A percentile compares a stretch with the other conserved stretches of the same genome.
These are phyloP conservation scores for Puccinellia tenuiflora DNA, from an alignment of 176 grass and related monocot species.

Conservation along the genomic window DNA sequence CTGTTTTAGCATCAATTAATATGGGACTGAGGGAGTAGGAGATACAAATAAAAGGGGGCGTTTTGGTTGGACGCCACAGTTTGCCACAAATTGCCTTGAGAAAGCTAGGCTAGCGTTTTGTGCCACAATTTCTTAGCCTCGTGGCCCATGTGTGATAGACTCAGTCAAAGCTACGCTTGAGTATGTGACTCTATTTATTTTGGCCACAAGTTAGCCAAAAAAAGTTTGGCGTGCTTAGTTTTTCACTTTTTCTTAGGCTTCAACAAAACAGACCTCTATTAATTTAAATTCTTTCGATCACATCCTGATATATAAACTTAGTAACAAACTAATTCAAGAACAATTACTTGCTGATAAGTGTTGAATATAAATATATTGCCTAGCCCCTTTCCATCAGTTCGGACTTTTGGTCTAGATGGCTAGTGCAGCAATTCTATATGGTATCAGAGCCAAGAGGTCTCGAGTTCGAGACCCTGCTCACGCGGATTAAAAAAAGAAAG, in stretches of 20 bases:
- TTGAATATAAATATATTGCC: too few relatives aligned
- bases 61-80: neutral
- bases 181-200: neutral
- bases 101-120: neutral
- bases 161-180: neutral
- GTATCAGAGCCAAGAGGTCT: too few relatives aligned
- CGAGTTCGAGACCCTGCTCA: too few relatives aligned
- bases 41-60: too few relatives aligned
- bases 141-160: neutral
- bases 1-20: too few relatives aligned
- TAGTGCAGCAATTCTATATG: too few relatives aligned
- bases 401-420: too few relatives aligned
- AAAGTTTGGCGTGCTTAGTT: neutral
- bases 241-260: neutral
- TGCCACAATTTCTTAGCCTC: neutral
- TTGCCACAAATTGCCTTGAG: neutral
- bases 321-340: conserved; percentile 1
- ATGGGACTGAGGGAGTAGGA: too few relatives aligned
- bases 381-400: too few relatives aligned
- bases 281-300: neutral
- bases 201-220: neutral
- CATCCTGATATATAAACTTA: conserved; percentile 7
- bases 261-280: neutral
- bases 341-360: neutral
- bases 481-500: too few relatives aligned